Percentiles rank a stretch among this genome's conserved stretches.
These are phyloP conservation scores for Acacia pycnantha DNA, from an alignment of 331 rosid genomes.

Conservation along the genomic window DNA sequence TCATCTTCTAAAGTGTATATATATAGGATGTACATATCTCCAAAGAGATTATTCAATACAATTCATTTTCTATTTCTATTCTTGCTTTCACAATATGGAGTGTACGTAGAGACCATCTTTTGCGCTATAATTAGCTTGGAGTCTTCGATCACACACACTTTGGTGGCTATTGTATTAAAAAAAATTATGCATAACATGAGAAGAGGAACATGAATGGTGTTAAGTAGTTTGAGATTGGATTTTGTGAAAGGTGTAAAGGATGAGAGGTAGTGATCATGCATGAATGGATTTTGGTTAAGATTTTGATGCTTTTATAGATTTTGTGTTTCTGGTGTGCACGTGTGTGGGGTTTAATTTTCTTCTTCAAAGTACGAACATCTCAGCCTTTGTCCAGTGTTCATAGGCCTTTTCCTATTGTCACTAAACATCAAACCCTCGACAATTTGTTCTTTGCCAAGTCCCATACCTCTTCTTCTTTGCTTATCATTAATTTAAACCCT, in stretches of 20 bases:
- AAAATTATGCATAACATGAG: no score
- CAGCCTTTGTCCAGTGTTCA: background rate
- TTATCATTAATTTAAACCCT: background rate
- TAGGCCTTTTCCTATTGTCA: background rate
- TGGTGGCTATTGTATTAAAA: background rate
- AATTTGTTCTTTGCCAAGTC: background rate
- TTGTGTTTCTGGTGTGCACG: conserved; percentile 18
- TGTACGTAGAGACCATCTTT: no score
- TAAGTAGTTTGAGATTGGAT: background rate
- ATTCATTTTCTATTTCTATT: no score
- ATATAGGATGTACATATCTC: no score
- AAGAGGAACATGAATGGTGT: background rate
- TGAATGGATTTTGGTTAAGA: background rate
- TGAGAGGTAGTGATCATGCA: background rate
- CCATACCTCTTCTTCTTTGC: background rate
- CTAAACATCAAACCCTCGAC: background rate
- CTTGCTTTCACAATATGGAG: no score
- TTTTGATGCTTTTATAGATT: background rate
- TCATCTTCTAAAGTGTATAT: no score
- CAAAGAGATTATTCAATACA: no score
- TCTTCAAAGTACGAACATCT: background rate
- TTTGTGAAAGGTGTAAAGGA: background rate
- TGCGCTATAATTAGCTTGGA: background rate
- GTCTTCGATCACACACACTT: background rate
- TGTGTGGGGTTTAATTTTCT: conserved; percentile 31